These are phyloP conservation scores for Castanea mollissima DNA, from an alignment of 306 rosid species.

Conservation along the genomic window DNA sequence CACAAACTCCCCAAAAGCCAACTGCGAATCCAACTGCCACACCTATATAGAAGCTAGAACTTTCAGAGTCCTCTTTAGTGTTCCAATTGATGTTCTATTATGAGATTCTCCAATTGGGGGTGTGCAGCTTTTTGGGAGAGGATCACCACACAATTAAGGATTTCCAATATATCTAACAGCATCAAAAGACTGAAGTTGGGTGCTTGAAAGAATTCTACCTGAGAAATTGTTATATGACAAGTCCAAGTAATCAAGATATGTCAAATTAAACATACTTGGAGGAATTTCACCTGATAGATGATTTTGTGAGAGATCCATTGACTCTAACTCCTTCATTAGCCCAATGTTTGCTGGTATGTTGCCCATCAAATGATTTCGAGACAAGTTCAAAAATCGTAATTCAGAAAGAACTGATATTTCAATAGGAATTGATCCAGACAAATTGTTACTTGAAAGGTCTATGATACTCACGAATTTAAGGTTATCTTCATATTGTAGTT, in stretches of 20 bases:
- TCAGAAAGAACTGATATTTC: not conserved
- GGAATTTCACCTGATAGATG: not conserved
- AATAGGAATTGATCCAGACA: not conserved
- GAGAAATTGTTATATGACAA: too few relatives aligned
- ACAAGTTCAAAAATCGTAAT: not conserved
- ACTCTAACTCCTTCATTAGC: not conserved
- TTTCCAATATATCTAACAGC: not conserved
- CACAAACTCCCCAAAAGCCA: constrained; percentile 4
- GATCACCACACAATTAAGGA: not conserved
- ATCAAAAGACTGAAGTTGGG: not conserved
- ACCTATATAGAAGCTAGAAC: not conserved
- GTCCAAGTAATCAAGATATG: not conserved
- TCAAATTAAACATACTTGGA: not conserved
- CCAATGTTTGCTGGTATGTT: not conserved
- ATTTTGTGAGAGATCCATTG: not conserved
- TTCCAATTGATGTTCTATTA: too few relatives aligned
- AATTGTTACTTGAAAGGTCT: not conserved
- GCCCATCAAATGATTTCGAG: not conserved
- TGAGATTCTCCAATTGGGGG: too few relatives aligned
- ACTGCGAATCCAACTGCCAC: not conserved
- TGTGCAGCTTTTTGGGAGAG: too few relatives aligned
- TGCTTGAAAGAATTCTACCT: not conserved
- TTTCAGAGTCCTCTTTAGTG: too few relatives aligned
- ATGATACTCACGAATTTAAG: not conserved
- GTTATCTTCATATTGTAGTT: not conserved